phyloP scores from a whole-genome alignment of 2,329 filamentous ascomycete species.

The Trichoderma sp. region DNA sequence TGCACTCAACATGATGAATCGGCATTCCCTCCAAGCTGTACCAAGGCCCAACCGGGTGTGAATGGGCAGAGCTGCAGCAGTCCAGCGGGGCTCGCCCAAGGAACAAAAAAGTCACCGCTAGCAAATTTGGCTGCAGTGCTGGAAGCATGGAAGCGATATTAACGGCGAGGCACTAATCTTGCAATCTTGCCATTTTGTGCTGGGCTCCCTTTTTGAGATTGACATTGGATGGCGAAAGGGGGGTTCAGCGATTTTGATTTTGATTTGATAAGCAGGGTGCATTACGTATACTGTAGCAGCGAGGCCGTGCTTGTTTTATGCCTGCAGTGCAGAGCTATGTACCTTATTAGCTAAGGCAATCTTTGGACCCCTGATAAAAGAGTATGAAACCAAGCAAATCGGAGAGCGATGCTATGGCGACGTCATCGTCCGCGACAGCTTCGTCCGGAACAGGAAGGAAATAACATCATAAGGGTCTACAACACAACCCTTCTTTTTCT shows the following conservation, averaged over 20 bases:
- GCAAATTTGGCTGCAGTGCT: background rate
- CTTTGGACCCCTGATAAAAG: background rate
- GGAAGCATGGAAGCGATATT: background rate
- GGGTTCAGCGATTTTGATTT: background rate
- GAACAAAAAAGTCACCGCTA: background rate
- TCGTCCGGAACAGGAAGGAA: background rate
- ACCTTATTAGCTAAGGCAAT: too few relatives aligned
- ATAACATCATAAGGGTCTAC: background rate
- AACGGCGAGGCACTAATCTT: background rate
- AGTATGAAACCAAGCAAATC: background rate
- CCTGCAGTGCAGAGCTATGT: too few relatives aligned
- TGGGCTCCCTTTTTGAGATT: background rate
- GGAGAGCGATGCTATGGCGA: background rate
- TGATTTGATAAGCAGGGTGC: background rate
- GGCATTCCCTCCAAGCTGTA: background rate
- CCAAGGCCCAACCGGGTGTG: conserved; percentile 1
- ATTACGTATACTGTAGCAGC: background rate
- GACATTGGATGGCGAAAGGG: background rate
- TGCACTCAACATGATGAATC: background rate
- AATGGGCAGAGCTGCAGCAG: conserved; percentile 13
- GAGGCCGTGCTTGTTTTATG: background rate
- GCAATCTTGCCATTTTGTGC: background rate
- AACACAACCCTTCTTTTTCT: background rate
- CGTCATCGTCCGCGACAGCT: conserved; percentile 9
- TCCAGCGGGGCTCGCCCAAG: background rate